These are phyloP conservation scores for Saccharomycopsis capsularis DNA, from an alignment of 805 yeast species.

Conservation along the genomic window DNA sequence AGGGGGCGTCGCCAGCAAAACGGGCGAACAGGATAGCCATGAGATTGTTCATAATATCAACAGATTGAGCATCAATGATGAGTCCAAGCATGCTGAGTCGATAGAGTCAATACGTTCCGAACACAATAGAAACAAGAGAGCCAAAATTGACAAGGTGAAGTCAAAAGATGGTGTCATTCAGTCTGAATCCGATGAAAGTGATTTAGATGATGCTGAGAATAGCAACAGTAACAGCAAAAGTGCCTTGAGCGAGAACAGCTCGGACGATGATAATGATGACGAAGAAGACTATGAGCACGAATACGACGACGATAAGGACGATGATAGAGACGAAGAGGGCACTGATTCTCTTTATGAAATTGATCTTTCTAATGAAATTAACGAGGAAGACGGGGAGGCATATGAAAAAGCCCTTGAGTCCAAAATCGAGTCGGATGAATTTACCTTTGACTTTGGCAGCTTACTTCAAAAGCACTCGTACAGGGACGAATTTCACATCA, in stretches of 20 bases:
- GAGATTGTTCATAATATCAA: conserved; percentile 17
- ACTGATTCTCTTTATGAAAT: conserved; percentile 5
- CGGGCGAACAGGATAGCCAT: conserved; percentile 2
- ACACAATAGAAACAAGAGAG: conserved; percentile 23
- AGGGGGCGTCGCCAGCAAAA: neutral
- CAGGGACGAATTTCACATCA: conserved; percentile 29
- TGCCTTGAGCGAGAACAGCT: conserved; percentile 13
- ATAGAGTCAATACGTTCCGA: conserved; percentile 24
- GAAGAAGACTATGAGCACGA: conserved; percentile 18
- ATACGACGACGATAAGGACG: conserved; percentile 8
- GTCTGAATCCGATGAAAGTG: conserved; percentile 17
- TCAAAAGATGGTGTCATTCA: conserved; percentile 11
- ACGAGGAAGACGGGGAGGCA: conserved; percentile 21
- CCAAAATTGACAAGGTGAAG: conserved; percentile 10
- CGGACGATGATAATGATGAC: conserved; percentile 22
- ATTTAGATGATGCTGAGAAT: conserved; percentile 15
- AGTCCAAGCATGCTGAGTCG: conserved; percentile 8
- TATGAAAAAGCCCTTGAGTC: conserved; percentile 3
- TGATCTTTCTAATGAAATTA: conserved; percentile 14
- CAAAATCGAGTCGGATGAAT: conserved; percentile 23
- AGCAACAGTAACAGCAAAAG: conserved; percentile 20
- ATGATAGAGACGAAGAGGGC: conserved; percentile 21
- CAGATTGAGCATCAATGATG: conserved; percentile 20
- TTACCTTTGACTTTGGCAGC: conserved; percentile 18
- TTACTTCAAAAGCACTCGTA: conserved; percentile 19